Base-by-base conservation (phyloP, 1,284 basidiomycete species). In the Cutaneotrichosporon cutaneum region DNA sequence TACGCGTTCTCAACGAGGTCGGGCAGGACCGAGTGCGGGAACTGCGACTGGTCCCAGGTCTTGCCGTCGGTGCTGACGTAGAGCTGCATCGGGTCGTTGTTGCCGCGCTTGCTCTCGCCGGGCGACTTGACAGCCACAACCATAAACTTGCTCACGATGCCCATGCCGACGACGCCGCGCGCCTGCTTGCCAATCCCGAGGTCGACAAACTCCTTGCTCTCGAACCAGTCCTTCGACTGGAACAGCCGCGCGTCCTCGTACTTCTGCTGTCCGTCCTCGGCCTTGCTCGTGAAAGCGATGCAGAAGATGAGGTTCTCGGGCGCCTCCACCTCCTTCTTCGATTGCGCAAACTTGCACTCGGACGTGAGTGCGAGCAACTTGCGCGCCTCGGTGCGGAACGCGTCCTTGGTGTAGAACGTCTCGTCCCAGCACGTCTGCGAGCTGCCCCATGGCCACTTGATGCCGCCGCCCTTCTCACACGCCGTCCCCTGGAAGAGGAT, bases 71-170 rank as follows among this genome's bases (percentile, higher is more conserved):
- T 83, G 0, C 89, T 86, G 39, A 94, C 90, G 71, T 91, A 95
- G 5, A 96, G 82, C 53, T 89, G 78, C 90, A 75, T 74, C 50
- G 54, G 51, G 61, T 60, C 54, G n/a, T 26, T 22, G 44, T 22
- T 55, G 33, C 13, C 58, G 33, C 58, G 27, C 30, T 30, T 27
- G 21, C 14, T 24, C 22, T 53, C 59, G 16, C 36, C 47, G 9
- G 51, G 22, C 5, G 59, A 26, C 21, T 44, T 26, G n/a, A 61
- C 71, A 0, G 93, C 94, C 2, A 90, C 92, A 6, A 96, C 89
- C 14, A 91, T 88, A 72, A 89, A 97, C 74, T 93, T 92, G 78
- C 87, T 88, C 7, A 95, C 90, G 56, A 94, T 90, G 0, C 94
- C 94, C 60, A 96, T 85, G 0, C 92, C 94, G 2, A 90, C 83